phyloP scores from a whole-genome alignment of 495 filamentous ascomycete species.

The Pseudoneurospora amorphoporcata region DNA sequence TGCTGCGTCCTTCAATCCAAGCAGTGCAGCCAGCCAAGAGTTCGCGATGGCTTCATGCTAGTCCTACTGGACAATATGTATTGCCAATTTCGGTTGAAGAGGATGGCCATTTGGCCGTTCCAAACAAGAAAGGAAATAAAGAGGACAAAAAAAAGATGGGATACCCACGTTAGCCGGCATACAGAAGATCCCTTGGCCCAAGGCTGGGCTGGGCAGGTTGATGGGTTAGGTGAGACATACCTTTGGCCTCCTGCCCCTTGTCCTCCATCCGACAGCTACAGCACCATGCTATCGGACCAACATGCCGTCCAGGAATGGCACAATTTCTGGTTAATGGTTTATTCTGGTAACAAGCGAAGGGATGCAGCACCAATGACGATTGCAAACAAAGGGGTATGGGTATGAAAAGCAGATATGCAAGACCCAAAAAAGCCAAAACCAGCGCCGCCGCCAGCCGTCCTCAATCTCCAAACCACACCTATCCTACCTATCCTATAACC shows the following conservation, averaged over 20 bases:
- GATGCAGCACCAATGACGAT: background rate
- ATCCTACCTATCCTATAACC: background rate
- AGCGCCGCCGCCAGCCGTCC: background rate
- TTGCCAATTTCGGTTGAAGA: too few species aligned
- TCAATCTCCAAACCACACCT: background rate
- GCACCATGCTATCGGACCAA: background rate
- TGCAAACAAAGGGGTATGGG: background rate
- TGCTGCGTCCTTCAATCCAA: too few species aligned
- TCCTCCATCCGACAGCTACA: background rate
- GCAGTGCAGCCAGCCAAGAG: too few species aligned
- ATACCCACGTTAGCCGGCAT: background rate
- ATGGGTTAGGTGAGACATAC: background rate
- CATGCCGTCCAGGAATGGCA: background rate
- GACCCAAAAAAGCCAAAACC: background rate
- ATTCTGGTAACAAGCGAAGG: background rate
- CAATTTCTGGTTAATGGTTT: background rate
- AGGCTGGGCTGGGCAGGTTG: background rate
- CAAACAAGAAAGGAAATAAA: too few species aligned
- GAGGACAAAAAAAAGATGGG: background rate
- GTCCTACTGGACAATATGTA: too few species aligned
- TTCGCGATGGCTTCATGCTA: too few species aligned
- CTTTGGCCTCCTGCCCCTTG: background rate
- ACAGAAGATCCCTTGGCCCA: background rate
- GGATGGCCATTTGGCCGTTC: too few species aligned
- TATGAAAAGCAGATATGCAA: background rate